phyloP scores from a whole-genome alignment of 305 asterid species.

The Ilex paraguariensis region DNA sequence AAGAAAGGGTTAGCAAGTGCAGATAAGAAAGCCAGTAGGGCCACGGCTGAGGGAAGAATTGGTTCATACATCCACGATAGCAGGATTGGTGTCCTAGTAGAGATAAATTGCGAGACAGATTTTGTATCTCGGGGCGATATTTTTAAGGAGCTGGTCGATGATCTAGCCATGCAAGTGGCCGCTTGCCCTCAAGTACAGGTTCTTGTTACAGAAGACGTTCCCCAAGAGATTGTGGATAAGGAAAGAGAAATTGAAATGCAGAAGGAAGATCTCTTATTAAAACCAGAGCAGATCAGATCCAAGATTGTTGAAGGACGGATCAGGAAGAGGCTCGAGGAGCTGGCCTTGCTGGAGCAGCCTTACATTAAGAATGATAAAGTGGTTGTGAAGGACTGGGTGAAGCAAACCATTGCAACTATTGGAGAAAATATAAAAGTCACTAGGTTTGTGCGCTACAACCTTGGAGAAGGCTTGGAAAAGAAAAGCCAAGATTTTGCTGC shows the following conservation, averaged over 20 bases:
- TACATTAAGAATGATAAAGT: constrained; percentile 88
- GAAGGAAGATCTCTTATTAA: constrained; percentile 78
- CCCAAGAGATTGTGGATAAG: constrained; percentile 59
- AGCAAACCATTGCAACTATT: constrained; percentile 79
- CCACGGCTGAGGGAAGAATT: constrained; percentile 92
- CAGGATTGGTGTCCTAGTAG: constrained; percentile 85
- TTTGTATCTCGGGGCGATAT: constrained; percentile 94
- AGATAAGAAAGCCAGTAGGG: constrained; percentile 84
- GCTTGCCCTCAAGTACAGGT: constrained; percentile 93
- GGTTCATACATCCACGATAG: constrained; percentile 89
- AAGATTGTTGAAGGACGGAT: constrained; percentile 92
- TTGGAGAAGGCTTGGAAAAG: constrained; percentile 97
- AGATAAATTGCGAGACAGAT: constrained; percentile 96
- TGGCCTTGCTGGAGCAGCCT: constrained; percentile 86
- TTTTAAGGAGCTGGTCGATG: constrained; percentile 81
- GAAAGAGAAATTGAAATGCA: constrained; percentile 89
- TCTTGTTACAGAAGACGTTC: constrained; percentile 70
- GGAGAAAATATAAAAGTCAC: constrained; percentile 92
- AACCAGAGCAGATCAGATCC: constrained; percentile 87
- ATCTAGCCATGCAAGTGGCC: constrained; percentile 98
- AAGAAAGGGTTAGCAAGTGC: constrained; percentile 95
- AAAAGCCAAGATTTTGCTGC: constrained; percentile 92
- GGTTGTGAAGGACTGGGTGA: constrained; percentile 84
- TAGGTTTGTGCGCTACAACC: constrained; percentile 76
- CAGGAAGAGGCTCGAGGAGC: constrained; percentile 78